Conservation (phyloP, 345 rosid genomes). For the Aquilaria sinensis region DNA sequence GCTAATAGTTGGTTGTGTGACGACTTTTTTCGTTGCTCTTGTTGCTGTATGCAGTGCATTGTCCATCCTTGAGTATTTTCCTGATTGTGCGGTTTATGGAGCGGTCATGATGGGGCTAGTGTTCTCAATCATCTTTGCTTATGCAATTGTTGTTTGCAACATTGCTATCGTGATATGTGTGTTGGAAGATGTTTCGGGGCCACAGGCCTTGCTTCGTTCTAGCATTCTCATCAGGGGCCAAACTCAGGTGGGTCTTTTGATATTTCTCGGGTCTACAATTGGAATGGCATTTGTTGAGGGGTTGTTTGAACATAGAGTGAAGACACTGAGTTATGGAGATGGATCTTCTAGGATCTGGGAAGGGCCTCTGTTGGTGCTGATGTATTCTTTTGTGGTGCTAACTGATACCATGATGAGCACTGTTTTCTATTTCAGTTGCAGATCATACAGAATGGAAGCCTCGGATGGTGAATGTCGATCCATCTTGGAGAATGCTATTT, state of each 20-base stretch:
- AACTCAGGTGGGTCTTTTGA: conserved; percentile 84
- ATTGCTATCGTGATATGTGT: conserved; percentile 64
- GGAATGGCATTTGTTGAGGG: conserved; percentile 77
- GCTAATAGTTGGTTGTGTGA: conserved; percentile 55
- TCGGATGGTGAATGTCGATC: conserved; percentile 38
- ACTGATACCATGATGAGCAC: conserved; percentile 83
- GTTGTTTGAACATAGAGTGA: conserved; percentile 89
- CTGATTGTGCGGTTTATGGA: conserved; percentile 49
- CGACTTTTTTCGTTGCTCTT: conserved; percentile 58
- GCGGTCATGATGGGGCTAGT: conserved; percentile 47
- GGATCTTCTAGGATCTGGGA: conserved; percentile 93
- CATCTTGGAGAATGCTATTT: conserved; percentile 34
- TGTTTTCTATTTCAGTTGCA: conserved; percentile 88
- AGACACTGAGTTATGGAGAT: conserved; percentile 82
- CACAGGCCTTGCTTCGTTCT: conserved; percentile 58
- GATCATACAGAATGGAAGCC: conserved; percentile 48
- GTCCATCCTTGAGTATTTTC: conserved; percentile 45
- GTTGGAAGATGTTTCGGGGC: conserved; percentile 84
- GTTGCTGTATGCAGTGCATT: conserved; percentile 44
- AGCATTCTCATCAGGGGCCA: conserved; percentile 70
- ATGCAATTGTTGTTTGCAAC: conserved; percentile 65
- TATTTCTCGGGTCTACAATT: conserved; percentile 77
- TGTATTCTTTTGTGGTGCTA: conserved; percentile 86
- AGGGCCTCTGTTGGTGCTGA: conserved; percentile 78
- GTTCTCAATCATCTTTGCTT: conserved; percentile 82